Evolutionary conservation across 352 stramenopile genomes (phyloP).

Genomic region (Phytopythium mirpurense): DNA sequence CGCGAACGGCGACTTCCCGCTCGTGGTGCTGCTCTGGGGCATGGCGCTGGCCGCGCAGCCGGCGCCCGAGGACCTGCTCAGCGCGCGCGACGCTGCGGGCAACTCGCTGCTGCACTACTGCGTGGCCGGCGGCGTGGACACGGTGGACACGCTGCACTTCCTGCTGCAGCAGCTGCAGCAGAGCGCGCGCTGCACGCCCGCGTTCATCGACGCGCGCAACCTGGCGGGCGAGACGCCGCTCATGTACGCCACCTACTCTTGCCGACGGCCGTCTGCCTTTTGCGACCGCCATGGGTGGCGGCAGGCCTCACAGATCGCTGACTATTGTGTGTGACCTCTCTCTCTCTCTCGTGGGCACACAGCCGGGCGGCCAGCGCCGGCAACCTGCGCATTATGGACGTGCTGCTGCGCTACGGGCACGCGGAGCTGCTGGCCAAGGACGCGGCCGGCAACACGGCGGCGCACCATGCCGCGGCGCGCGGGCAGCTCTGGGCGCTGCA

Average conservation of each 20-base stretch:
- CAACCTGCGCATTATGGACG: constrained; percentile 57
- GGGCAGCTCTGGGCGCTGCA: constrained; percentile 75
- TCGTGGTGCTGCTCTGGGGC: constrained; percentile 81
- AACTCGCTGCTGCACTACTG: constrained; percentile 68
- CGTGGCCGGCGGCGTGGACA: constrained; percentile 35
- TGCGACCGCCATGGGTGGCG: not conserved
- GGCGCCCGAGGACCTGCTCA: constrained; percentile 42
- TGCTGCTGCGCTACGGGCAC: constrained; percentile 42
- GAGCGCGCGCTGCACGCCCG: constrained; percentile 12
- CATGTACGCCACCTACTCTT: constrained; percentile 31
- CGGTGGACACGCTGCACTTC: constrained; percentile 72
- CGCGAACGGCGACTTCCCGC: constrained; percentile 78
- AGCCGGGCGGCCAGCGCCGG: constrained; percentile 67
- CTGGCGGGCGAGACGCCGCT: constrained; percentile 60
- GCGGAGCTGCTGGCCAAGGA: constrained; percentile 53
- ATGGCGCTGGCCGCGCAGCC: constrained; percentile 74
- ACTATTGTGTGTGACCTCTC: too few species aligned
- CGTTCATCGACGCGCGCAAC: constrained; percentile 54
- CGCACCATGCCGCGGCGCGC: constrained; percentile 62
- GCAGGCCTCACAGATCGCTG: too few species aligned
- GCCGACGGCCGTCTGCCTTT: too few species aligned
- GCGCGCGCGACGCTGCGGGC: constrained; percentile 29
- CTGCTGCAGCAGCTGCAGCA: constrained; percentile 67
- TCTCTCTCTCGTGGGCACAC: too few species aligned
- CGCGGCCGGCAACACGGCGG: constrained; percentile 51